Conservation (phyloP, 1,284 basidiomycete genomes). For the Lentinula novae-zelandiae region DNA sequence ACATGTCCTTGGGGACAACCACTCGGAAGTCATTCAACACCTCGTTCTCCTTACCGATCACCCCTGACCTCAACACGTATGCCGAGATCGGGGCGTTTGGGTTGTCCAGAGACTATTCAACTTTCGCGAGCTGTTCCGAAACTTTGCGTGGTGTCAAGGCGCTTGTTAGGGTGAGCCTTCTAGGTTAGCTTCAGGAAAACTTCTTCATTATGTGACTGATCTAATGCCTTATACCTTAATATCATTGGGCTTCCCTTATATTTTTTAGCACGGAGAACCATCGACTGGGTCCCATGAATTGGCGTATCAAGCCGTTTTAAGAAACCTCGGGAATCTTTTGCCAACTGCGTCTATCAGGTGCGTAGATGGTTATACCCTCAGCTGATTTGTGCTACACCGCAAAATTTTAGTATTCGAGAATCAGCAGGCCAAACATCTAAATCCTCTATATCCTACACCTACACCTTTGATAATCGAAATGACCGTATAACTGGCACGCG, state of each 20-base stretch:
- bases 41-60: slow-evolving; percentile 55
- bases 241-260: slow-evolving; percentile 8
- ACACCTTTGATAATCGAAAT: slow-evolving; percentile 78
- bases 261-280: slow-evolving; percentile 27
- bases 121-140: slow-evolving; percentile 70
- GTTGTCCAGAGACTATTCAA: slow-evolving; percentile 65
- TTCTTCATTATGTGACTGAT: not conserved
- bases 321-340: slow-evolving; percentile 70
- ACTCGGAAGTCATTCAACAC: slow-evolving; percentile 83
- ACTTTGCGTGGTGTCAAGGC: slow-evolving; percentile 63
- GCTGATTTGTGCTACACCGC: not conserved
- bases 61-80: slow-evolving; percentile 53
- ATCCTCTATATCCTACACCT: slow-evolving; percentile 81
- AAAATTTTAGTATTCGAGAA: slow-evolving; percentile 68
- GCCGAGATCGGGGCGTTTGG: slow-evolving; percentile 63
- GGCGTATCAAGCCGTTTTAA: slow-evolving; percentile 76
- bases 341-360: slow-evolving; percentile 81
- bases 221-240: not conserved
- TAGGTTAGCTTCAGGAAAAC: slow-evolving; percentile 27
- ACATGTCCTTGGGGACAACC: slow-evolving; percentile 83
- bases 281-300: slow-evolving; percentile 67
- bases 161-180: slow-evolving; percentile 57
- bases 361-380: slow-evolving; percentile 17
- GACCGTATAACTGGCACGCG: slow-evolving; percentile 62
- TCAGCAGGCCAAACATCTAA: slow-evolving; percentile 80